Evolutionary conservation across 371 early-diverging fungal genomes (phyloP), one percentile per base, ranked within the genome.

Genomic region (Mortierella sp.): DNA sequence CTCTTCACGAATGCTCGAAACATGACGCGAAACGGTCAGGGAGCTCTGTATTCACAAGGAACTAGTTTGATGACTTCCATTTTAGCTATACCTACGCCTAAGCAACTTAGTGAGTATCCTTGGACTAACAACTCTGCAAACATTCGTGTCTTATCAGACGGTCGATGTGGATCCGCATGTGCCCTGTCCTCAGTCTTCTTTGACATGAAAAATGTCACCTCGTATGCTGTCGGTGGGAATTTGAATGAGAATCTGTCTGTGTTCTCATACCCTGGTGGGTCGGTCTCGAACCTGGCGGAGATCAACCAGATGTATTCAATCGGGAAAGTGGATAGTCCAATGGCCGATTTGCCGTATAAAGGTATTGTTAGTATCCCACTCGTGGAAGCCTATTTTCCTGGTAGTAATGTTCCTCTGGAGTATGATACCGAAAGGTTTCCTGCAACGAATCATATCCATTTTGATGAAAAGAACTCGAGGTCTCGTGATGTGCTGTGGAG

Each of bases 101-200:
- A n/a, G 22, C 24, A 50, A n/a, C 13, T 53, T 38, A 28, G 24
- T 7, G 36, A 9, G 1, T 70, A 47, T 53, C 74, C 79, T 9
- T 80, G 80, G 80, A 60, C 75, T 0, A 64, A 65, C 24, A 63
- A 69, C 22, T 58, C 72, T 0, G 47, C 62, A 36, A 73, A 70
- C 48, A 47, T 74, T 19, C 58, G 67, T 11, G 63, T 79, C 57
- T 16, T 79, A 59, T 57, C 70, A 0, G 79, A 79, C 15, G 79
- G 79, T 11, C 74, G 74, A 11, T 79, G 79, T 32, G 79, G 74
- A 32, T 79, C 79, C 16, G 65, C 79, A 1, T 79, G 79, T 19
- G 70, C 67, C 10, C 36, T 74, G 64, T 48, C 74, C 4, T 7
- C 63, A 3, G 36, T 67, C 32, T 47, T 41, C 40, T 66, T 74